Evolutionary conservation across 768 basidiomycete species (phyloP), one percentile per base, ranked within the genome.

Genomic region (Boletellus ananiceps): DNA sequence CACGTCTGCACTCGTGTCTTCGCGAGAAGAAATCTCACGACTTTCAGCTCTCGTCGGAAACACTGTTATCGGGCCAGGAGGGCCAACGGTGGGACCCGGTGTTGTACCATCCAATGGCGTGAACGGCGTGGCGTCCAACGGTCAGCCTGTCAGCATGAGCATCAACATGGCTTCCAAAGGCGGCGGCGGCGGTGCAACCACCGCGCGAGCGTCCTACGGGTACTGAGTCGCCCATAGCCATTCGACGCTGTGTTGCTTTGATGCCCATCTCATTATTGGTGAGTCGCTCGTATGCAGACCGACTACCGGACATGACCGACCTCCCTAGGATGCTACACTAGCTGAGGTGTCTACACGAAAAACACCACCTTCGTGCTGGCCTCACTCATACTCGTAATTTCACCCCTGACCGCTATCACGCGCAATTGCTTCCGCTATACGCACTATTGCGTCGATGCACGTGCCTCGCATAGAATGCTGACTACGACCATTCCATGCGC

Each of bases 11-110:
- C 83, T 97, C 23, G 84, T 89, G 33, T 81, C 86, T 5, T 85
- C 93, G 15, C 83, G 91, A 36, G 95, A 97, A 65, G 95, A 99
- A 70, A 87, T 97, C 44, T 82, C 88, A 9, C 82, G 93, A 2
- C 76, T 99, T 0, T 80, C 81, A 1, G 76, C 86, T 1, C 76
- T 88, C 31, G 84, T 88, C 1, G 84, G 85, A 4, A 78, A 74
- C n/a, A 74, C 77, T 0, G 82, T 78, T 33, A 78, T 86, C 47
- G 82, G 68, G 11, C 65, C 67, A 19, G 62, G 61, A 5, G 66
- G 64, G 5, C 54, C 66, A 25, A 55, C 66, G 3, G 66, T 66
- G 16, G 65, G 58, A 15, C 63, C 61, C 8, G 67, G 60, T 37
- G 57, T 65, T 33, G 63, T 63, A 47, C 64, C 69, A 16, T 7